Evolutionary conservation across 106 monocot species (phyloP).

Genomic region (Posidonia australis): DNA sequence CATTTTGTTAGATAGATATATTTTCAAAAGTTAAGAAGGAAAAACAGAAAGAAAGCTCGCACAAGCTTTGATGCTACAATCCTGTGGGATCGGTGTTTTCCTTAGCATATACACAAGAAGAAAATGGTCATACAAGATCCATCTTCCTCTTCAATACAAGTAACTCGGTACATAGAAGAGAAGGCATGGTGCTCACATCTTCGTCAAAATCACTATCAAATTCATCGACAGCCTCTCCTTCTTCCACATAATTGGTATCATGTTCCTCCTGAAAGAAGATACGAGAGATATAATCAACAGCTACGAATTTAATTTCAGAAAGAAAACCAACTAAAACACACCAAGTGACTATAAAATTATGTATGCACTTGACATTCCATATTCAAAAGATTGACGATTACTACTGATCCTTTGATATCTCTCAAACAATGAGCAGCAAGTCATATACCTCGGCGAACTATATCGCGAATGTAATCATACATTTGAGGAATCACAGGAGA

Average conservation of each 20-base stretch:
- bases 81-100: no score
- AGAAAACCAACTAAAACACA: no score
- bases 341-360: no score
- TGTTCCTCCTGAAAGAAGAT: slow-evolving; percentile 56
- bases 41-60: neutral
- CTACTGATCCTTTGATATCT: no score
- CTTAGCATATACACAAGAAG: neutral
- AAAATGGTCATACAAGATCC: no score
- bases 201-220: slow-evolving; percentile 97
- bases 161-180: neutral
- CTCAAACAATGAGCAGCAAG: no score
- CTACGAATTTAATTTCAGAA: no score
- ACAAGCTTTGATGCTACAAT: neutral
- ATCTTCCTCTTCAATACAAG: neutral
- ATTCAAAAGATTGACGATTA: no score
- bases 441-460: no score
- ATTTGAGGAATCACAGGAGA: no score
- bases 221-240: slow-evolving; percentile 64
- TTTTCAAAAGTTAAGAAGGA: neutral
- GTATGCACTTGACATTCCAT: no score
- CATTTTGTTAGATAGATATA: neutral
- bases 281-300: neutral
- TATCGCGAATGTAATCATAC: no score
- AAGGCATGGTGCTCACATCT: slow-evolving; percentile 43
- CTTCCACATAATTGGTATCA: slow-evolving; percentile 81